Conservation (phyloP, 345 rosid species). For the Syzygium jambos region DNA sequence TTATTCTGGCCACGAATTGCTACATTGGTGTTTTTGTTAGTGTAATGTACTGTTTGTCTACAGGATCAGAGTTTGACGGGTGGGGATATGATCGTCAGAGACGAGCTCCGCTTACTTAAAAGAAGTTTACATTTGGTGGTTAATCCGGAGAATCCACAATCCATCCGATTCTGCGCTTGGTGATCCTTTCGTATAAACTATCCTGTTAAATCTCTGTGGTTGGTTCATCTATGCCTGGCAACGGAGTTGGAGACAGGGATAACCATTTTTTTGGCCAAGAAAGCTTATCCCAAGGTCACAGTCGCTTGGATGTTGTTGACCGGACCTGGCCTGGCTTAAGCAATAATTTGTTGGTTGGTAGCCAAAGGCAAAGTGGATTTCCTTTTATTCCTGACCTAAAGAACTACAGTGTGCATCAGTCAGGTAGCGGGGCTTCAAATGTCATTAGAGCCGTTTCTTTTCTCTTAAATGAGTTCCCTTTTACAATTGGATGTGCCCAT, state of each 20-base stretch:
- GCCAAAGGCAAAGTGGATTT: slow-evolving; percentile 51
- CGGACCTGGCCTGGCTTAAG: slow-evolving; percentile 50
- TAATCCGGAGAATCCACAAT: neutral
- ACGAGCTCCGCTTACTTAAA: neutral
- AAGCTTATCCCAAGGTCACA: slow-evolving; percentile 57
- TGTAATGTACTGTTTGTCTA: neutral
- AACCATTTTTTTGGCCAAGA: slow-evolving; percentile 83
- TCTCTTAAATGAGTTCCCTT: neutral
- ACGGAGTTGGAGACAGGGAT: slow-evolving; percentile 88
- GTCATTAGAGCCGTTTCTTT: neutral
- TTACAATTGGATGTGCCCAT: neutral
- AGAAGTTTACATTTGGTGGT: neutral
- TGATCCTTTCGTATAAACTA: neutral
- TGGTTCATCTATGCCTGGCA: slow-evolving; percentile 86
- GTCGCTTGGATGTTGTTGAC: slow-evolving; percentile 49
- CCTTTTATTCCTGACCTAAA: slow-evolving; percentile 43
- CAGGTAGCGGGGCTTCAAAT: slow-evolving; percentile 38
- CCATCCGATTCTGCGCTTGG: neutral
- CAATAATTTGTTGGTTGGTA: slow-evolving; percentile 47
- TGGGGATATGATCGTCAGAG: neutral
- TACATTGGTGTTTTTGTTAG: neutral
- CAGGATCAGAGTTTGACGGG: neutral
- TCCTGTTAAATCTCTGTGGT: slow-evolving; percentile 11
- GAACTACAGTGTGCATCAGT: slow-evolving; percentile 40
- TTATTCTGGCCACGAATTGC: neutral